phyloP scores from a whole-genome alignment of 2,329 filamentous ascomycete genomes.

The Monosporascus sp. region DNA sequence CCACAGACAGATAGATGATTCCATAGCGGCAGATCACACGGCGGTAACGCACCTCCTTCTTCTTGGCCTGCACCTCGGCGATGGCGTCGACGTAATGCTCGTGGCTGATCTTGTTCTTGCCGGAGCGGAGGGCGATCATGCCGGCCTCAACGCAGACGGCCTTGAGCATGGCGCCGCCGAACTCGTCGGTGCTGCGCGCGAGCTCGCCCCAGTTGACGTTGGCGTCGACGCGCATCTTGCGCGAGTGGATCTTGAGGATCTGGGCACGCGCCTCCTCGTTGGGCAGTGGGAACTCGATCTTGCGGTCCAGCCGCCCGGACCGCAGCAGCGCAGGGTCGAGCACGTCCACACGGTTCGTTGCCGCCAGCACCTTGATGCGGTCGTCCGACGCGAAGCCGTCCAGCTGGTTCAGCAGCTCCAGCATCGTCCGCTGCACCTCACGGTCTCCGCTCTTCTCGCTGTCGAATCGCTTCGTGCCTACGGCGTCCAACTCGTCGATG shows the following conservation, averaged over 20 bases:
- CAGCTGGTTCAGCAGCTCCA: conserved; percentile 96
- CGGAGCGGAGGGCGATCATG: conserved; percentile 94
- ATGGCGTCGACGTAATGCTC: conserved; percentile 99
- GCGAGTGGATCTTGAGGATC: conserved; percentile 93
- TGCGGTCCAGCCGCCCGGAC: conserved; percentile 87
- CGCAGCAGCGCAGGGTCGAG: conserved; percentile 86
- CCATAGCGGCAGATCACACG: not conserved
- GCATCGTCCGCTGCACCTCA: conserved; percentile 97
- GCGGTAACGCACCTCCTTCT: conserved; percentile 67
- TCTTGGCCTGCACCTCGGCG: conserved; percentile 89
- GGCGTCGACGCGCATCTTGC: conserved; percentile 96
- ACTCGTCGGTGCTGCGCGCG: conserved; percentile 95
- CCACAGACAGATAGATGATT: not conserved
- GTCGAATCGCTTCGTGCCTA: conserved; percentile 99
- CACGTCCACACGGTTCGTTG: conserved; percentile 91
- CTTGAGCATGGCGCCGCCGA: conserved; percentile 95
- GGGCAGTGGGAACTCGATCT: conserved; percentile 96
- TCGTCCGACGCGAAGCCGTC: conserved; percentile 97
- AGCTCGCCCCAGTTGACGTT: conserved; percentile 94
- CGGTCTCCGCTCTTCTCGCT: conserved; percentile 96
- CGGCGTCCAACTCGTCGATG: conserved; percentile 95
- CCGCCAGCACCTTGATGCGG: conserved; percentile 91
- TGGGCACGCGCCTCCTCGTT: conserved; percentile 97
- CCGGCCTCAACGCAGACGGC: conserved; percentile 97
- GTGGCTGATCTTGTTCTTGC: conserved; percentile 94